Percentiles rank a stretch among this genome's conserved stretches.
phyloP scores from a whole-genome alignment of 2,329 filamentous ascomycete genomes.

The Tolypocladium paradoxum region DNA sequence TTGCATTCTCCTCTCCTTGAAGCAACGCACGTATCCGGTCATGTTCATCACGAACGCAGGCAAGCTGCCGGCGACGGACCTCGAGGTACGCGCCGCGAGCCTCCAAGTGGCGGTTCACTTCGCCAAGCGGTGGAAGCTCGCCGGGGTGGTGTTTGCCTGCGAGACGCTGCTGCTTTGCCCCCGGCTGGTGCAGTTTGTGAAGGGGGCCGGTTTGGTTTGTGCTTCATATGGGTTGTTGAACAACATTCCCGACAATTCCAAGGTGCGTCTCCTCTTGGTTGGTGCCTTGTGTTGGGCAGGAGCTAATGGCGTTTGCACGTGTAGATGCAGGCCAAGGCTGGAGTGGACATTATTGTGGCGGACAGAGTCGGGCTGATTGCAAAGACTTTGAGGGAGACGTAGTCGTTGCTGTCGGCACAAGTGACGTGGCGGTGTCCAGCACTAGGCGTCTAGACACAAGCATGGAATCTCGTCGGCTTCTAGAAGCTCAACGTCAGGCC shows the following conservation, averaged over 20 bases:
- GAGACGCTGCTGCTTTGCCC: constrained; percentile 25
- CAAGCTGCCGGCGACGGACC: constrained; percentile 15
- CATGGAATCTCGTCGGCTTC: background rate
- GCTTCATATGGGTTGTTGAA: constrained; percentile 25
- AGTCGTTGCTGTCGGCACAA: too few species aligned
- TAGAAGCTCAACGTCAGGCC: background rate
- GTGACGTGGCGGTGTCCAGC: too few species aligned
- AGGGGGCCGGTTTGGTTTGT: constrained; percentile 19
- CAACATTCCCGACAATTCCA: background rate
- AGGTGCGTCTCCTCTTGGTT: too few species aligned
- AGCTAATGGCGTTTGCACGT: too few species aligned
- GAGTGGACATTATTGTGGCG: too few species aligned
- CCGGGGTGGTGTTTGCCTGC: constrained; percentile 23
- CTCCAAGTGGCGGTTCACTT: constrained; percentile 26
- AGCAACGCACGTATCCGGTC: constrained; percentile 21
- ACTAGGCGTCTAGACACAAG: too few species aligned
- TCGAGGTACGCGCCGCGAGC: constrained; percentile 22
- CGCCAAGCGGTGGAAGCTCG: constrained; percentile 23
- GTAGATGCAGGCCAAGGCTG: too few species aligned
- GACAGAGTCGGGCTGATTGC: too few species aligned
- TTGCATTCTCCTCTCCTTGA: constrained; percentile 20
- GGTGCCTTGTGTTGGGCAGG: too few species aligned
- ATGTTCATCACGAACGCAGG: constrained; percentile 22
- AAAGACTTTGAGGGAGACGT: too few species aligned
- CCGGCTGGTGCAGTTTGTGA: constrained; percentile 21